phyloP scores from a whole-genome alignment of 495 filamentous ascomycete genomes.

The Lasiosphaeria hispida region DNA sequence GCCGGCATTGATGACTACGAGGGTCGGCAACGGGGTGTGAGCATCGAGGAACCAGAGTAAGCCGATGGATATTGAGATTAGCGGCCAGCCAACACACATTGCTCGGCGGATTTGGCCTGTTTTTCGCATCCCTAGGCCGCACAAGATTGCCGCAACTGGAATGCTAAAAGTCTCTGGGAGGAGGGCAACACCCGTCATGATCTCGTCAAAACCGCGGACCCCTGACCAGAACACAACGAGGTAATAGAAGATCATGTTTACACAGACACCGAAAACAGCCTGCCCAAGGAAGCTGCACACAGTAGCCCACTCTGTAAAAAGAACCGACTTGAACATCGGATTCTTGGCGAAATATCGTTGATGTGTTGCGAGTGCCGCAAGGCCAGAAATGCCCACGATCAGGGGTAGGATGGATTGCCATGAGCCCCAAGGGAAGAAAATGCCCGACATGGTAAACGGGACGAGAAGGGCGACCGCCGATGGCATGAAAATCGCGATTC shows the following conservation, averaged over 20 bases:
- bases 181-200: conserved; percentile 60
- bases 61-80: conserved; percentile 47
- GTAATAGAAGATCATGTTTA: conserved; percentile 57
- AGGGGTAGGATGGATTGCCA: conserved; percentile 59
- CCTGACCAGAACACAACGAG: conserved; percentile 66
- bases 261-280: conserved; percentile 46
- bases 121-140: conserved; percentile 49
- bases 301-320: conserved; percentile 45
- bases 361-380: conserved; percentile 50
- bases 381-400: conserved; percentile 45
- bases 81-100: conserved; percentile 54
- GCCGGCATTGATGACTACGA: conserved; percentile 53
- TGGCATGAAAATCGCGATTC: conserved; percentile 54
- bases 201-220: conserved; percentile 56
- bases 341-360: conserved; percentile 47
- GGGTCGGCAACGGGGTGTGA: conserved; percentile 42
- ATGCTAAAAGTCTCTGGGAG: conserved; percentile 54
- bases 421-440: conserved; percentile 52
- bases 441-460: conserved; percentile 55
- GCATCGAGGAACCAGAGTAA: conserved; percentile 51
- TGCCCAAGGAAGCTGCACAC: conserved; percentile 40
- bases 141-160: conserved; percentile 45
- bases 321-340: conserved; percentile 46
- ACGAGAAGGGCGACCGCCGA: conserved; percentile 48
- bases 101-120: conserved; percentile 51